These are phyloP conservation scores for Arachis monticola DNA, from an alignment of 331 rosid genomes.

Conservation along the genomic window DNA sequence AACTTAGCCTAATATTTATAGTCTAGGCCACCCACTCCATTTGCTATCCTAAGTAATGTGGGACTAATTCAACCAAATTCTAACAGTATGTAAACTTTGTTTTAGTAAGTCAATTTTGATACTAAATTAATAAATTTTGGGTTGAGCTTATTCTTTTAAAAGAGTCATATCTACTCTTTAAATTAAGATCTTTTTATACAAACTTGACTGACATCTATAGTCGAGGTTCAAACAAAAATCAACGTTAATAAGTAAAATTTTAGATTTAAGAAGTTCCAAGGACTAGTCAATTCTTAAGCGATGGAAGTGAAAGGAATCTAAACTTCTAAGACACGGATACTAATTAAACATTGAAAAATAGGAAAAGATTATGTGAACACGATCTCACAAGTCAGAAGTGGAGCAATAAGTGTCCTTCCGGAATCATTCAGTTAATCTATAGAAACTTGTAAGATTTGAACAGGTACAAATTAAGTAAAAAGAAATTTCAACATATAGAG, in stretches of 20 bases:
- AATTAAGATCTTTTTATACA: no score
- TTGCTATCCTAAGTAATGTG: no score
- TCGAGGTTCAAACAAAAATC: no score
- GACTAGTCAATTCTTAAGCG: slow-evolving; percentile 29
- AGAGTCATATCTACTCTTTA: no score
- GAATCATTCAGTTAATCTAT: slow-evolving; percentile 36
- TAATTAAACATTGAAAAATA: not conserved
- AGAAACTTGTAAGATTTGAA: not conserved
- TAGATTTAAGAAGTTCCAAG: not conserved
- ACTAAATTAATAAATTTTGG: no score
- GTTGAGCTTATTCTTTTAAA: no score
- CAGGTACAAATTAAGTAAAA: slow-evolving; percentile 4
- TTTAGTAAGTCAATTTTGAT: no score
- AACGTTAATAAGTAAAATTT: not conserved
- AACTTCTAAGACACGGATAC: not conserved
- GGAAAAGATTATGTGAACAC: slow-evolving; percentile 47
- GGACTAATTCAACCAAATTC: no score
- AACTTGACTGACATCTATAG: no score
- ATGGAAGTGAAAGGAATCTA: slow-evolving; percentile 47
- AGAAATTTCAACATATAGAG: not conserved
- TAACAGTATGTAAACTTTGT: no score
- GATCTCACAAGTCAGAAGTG: slow-evolving; percentile 30
- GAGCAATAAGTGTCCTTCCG: slow-evolving; percentile 23
- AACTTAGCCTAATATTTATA: no score
- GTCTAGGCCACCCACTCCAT: no score